Evolutionary conservation across 148 eudicot species (phyloP).

Genomic region (Heliamphora exappendiculata): DNA sequence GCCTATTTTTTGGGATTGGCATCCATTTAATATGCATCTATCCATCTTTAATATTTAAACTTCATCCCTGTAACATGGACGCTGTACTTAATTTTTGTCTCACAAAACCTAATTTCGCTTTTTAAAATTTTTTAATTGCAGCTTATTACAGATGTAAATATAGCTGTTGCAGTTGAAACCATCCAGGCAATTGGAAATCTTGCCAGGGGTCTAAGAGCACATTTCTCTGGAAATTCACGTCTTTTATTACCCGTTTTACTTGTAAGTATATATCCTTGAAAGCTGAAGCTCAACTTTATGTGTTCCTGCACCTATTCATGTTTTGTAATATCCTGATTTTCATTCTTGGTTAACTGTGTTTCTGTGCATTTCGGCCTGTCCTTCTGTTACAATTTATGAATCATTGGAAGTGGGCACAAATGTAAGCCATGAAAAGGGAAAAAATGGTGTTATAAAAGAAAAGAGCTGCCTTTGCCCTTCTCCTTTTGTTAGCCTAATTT

Average conservation of each 20-base stretch:
- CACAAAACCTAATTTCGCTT: not conserved
- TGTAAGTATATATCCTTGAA: conserved; percentile 35
- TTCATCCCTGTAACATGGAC: not conserved
- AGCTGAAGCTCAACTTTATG: not conserved
- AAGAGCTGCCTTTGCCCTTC: not conserved
- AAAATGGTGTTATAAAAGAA: not conserved
- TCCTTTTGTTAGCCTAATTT: not conserved
- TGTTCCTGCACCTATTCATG: not conserved
- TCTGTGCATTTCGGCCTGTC: not conserved
- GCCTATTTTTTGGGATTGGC: not conserved
- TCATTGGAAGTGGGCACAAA: not conserved
- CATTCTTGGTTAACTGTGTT: not conserved
- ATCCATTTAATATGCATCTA: not conserved
- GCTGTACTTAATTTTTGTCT: not conserved
- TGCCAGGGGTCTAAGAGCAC: conserved; percentile 78
- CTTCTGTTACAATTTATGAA: not conserved
- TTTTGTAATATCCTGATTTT: not conserved
- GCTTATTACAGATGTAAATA: conserved; percentile 91
- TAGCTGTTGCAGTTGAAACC: conserved; percentile 94
- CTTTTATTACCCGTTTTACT: conserved; percentile 83
- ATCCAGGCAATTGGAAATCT: conserved; percentile 97
- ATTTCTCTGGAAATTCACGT: conserved; percentile 85
- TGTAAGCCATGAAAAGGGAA: not conserved
- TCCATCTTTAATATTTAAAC: not conserved
- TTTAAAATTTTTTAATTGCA: conserved; percentile 26